Conservation (phyloP, 2,329 filamentous ascomycete species). For the Claviceps sp. region DNA sequence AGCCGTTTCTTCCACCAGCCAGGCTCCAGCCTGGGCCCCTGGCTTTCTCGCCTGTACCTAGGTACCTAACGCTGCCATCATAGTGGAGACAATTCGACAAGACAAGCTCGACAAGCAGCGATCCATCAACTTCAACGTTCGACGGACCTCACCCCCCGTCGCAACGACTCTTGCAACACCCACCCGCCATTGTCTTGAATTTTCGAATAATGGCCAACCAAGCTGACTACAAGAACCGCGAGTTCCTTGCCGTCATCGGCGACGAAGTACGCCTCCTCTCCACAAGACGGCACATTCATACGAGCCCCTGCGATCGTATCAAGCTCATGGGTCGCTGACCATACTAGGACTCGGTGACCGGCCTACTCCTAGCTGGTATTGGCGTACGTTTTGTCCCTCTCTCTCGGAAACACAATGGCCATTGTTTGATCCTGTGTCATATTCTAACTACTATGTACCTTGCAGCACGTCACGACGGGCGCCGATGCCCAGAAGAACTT, state of each 20-base stretch:
- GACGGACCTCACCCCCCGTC: neutral
- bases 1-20: neutral
- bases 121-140: neutral
- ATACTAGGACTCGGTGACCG: constrained; percentile 81
- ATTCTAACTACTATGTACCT: neutral
- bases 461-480: constrained; percentile 75
- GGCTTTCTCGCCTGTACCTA: neutral
- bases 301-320: neutral
- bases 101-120: neutral
- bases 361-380: constrained; percentile 86
- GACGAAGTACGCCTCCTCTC: constrained; percentile 58
- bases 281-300: neutral
- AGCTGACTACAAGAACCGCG: constrained; percentile 64
- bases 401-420: neutral
- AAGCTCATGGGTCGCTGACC: constrained; percentile 14
- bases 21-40: constrained; percentile 2
- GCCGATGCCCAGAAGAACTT: constrained; percentile 95
- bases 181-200: neutral
- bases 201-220: constrained; percentile 32
- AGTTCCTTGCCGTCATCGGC: constrained; percentile 95
- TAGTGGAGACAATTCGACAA: constrained; percentile 1
- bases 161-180: neutral
- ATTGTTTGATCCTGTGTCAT: neutral
- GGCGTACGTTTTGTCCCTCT: constrained; percentile 43
- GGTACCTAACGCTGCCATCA: neutral